Evolutionary conservation across 2,329 filamentous ascomycete species (phyloP).

Genomic region (Sporothrix curviconia): DNA sequence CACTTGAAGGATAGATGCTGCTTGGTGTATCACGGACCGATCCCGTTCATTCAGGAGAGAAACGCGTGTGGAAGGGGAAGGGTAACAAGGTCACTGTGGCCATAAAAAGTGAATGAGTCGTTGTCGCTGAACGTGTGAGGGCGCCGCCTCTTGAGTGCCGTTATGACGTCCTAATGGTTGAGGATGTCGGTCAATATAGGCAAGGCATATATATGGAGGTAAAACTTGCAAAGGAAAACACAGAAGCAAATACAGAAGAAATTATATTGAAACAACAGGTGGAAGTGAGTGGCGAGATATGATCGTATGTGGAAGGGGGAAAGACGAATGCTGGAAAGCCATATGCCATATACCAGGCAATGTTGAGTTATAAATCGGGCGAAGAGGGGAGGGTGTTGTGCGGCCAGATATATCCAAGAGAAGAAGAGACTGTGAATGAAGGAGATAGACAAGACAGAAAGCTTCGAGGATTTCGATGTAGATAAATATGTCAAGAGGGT

Average conservation of each 20-base stretch:
- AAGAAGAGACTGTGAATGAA: too few relatives aligned
- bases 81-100: neutral
- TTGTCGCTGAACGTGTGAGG: conserved; percentile 35
- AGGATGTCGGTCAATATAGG: neutral
- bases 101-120: neutral
- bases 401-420: too few relatives aligned
- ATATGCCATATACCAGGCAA: too few relatives aligned
- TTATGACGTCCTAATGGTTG: conserved; percentile 22
- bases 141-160: conserved; percentile 38
- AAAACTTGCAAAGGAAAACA: neutral
- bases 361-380: too few relatives aligned
- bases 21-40: conserved; percentile 23
- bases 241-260: neutral
- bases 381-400: too few relatives aligned
- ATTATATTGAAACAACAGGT: conserved; percentile 22
- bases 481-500: neutral
- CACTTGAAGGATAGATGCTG: conserved; percentile 20
- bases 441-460: neutral
- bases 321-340: too few relatives aligned
- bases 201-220: too few relatives aligned
- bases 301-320: too few relatives aligned
- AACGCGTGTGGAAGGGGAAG: neutral
- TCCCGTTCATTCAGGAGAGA: conserved; percentile 21
- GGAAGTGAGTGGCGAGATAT: too few relatives aligned
- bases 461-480: too few relatives aligned